Evolutionary conservation across 345 rosid species (phyloP).

Genomic region (Melaleuca quinquenervia): DNA sequence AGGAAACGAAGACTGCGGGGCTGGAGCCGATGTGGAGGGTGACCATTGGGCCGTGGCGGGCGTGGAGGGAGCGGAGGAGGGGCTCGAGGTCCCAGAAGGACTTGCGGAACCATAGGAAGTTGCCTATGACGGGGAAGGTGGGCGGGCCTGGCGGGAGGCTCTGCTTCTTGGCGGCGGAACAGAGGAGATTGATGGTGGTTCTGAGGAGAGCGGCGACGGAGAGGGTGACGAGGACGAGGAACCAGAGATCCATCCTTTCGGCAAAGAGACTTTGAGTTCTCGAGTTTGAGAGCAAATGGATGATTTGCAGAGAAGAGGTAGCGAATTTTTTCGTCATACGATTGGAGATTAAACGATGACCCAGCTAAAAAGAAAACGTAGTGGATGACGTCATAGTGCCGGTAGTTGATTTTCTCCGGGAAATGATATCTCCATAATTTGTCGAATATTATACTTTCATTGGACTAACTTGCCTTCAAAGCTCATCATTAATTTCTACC

Average conservation of each 20-base stretch:
- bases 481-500: too few species aligned
- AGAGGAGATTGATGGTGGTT: not conserved
- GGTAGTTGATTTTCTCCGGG: too few species aligned
- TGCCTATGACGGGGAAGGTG: not conserved
- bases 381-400: too few species aligned
- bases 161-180: not conserved
- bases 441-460: too few species aligned
- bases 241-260: not conserved
- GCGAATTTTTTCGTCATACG: not conserved
- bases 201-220: conserved; percentile 1
- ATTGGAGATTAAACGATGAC: too few species aligned
- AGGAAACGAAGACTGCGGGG: not conserved
- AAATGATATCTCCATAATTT: too few species aligned
- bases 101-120: not conserved
- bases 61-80: not conserved
- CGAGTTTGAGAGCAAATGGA: too few species aligned
- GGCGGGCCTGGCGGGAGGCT: not conserved
- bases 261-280: not conserved
- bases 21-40: not conserved
- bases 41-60: not conserved
- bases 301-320: not conserved
- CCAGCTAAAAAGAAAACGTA: too few species aligned
- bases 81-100: not conserved
- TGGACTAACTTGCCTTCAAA: too few species aligned
- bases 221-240: not conserved